Evolutionary conservation across 257 asterid species (phyloP), one percentile per base, ranked within the genome.

Genomic region (Primulina eburnea): DNA sequence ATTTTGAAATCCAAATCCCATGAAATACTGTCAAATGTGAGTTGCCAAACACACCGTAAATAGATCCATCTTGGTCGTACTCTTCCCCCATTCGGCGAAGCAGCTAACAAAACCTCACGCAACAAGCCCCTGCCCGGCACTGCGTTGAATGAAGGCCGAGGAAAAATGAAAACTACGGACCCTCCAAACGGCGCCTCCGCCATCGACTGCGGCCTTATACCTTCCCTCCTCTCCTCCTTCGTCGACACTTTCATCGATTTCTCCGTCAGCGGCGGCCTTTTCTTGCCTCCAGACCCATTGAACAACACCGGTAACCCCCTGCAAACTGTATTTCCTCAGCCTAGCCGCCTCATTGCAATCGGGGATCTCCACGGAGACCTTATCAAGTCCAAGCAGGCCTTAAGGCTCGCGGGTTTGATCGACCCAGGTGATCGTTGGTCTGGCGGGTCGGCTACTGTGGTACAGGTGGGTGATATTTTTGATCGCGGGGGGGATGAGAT

Each of bases 321-420:
- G 68, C 87, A 74, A 47, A 90, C 99, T 3, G 75, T 81, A 9
- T 89, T 81, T 70, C 79, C 91, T 6, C 78, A 89, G 61, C 95
- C 96, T 9, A 60, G 79, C 29, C 96, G 96, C 74, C 90, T 93
- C 60, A 69, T 93, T 17, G 96, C 97, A 58, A 70, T 93, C 62
- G 99, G 99, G 7, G 99, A 93, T 82, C 77, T 90, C 79, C 99
- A 93, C 78, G 99, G 99, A 12, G 99, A 93, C 86, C 89, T 93
- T 29, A 67, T 69, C 63, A 93, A 93, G 83, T 68, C 96, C 70
- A 93, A 89, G 72, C 75, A 81, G 71, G 88, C 99, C 56, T 72
- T 93, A 73, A 73, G 80, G 38, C 87, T 93, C 70, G 89, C 99
- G 30, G 86, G 83, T 9, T 75, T 91, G 70, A 86, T 90, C 73